These are phyloP conservation scores for Fusarium virguliforme DNA, from an alignment of 2,329 filamentous ascomycete genomes.

Conservation along the genomic window DNA sequence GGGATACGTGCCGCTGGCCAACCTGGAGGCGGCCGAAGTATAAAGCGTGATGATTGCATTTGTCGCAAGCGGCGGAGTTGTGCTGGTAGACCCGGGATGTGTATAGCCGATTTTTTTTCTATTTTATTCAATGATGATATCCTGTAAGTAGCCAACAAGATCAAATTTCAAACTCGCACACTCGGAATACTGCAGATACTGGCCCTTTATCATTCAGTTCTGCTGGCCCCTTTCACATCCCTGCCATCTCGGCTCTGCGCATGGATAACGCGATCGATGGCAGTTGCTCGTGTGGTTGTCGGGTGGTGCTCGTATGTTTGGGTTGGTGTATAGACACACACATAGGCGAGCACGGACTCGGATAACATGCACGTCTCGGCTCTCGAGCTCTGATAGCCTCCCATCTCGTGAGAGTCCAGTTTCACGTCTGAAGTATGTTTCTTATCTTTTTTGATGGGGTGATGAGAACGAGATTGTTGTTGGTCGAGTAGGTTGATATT, in stretches of 20 bases:
- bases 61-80: conserved; percentile 33
- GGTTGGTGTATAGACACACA: conserved; percentile 1
- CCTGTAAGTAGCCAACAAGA: conserved; percentile 25
- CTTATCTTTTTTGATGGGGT: conserved; percentile 5
- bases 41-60: conserved; percentile 21
- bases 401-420: background rate
- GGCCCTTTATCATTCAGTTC: background rate
- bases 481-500: background rate
- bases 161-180: background rate
- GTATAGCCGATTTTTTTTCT: conserved; percentile 10
- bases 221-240: conserved; percentile 12
- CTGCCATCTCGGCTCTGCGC: conserved; percentile 19
- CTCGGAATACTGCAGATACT: background rate
- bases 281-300: conserved; percentile 35
- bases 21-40: conserved; percentile 60
- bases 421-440: conserved; percentile 1
- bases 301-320: conserved; percentile 46
- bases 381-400: conserved; percentile 19
- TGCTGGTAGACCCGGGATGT: conserved; percentile 12
- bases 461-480: background rate
- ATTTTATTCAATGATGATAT: conserved; percentile 23
- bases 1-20: conserved; percentile 73
- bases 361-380: background rate
- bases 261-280: conserved; percentile 26
- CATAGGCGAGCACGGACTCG: conserved; percentile 10